A percentile compares a stretch with the other conserved stretches of the same genome.
Conservation (phyloP, 176 grass and related monocot genomes). For the Triticum dicoccoides region DNA sequence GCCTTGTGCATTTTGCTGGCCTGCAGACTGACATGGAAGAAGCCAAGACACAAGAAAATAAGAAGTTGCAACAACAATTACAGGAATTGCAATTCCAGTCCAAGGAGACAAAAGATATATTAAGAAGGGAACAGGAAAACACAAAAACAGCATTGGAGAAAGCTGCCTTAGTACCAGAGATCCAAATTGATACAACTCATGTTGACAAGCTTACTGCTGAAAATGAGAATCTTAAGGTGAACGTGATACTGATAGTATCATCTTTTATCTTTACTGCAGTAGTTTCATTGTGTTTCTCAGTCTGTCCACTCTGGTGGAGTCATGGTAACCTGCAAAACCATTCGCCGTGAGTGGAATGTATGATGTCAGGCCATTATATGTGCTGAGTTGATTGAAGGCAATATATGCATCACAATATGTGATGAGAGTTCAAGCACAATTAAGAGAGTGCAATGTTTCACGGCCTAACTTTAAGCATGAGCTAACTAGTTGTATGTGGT, state of each 20-base stretch:
- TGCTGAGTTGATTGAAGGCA: not conserved
- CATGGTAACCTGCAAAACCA: constrained; percentile 8
- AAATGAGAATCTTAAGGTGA: constrained; percentile 92
- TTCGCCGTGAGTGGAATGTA: not conserved
- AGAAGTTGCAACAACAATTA: constrained; percentile 70
- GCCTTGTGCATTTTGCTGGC: constrained; percentile 18
- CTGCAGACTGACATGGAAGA: constrained; percentile 86
- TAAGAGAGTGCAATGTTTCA: not conserved
- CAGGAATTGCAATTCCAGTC: constrained; percentile 69
- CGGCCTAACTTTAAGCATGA: not conserved
- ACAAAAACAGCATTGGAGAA: constrained; percentile 57
- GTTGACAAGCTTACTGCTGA: constrained; percentile 78
- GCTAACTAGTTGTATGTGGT: not conserved
- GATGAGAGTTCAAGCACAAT: constrained; percentile 12
- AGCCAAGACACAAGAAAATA: constrained; percentile 80
- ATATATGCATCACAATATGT: not conserved
- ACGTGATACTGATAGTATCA: not conserved
- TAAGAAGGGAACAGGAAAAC: constrained; percentile 63
- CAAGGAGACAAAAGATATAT: constrained; percentile 69
- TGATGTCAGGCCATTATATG: not conserved
- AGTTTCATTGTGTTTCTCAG: not conserved
- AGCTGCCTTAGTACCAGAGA: constrained; percentile 59
- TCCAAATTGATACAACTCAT: constrained; percentile 74
- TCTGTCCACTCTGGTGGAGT: not conserved
- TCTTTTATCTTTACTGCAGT: constrained; percentile 19